Evolutionary conservation across 1,139 yeast species (phyloP).

Genomic region (Nakaseomyces sp.): DNA sequence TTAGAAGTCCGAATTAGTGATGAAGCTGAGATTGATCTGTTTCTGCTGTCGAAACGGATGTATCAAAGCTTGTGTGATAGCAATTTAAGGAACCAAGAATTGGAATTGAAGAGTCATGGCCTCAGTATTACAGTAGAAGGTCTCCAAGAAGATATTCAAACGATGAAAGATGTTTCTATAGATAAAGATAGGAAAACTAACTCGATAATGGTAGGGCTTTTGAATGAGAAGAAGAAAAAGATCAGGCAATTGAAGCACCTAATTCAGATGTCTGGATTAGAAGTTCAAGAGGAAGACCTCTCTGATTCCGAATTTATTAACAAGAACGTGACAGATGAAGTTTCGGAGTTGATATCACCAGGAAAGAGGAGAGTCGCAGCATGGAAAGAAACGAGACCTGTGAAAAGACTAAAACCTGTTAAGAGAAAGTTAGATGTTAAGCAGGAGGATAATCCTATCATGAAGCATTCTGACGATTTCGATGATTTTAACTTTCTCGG

Average conservation of each 20-base stretch:
- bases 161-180: constrained; percentile 12
- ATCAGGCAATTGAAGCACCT: constrained; percentile 16
- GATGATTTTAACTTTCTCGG: constrained; percentile 14
- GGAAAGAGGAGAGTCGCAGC: constrained; percentile 17
- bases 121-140: constrained; percentile 8
- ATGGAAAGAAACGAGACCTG: constrained; percentile 2
- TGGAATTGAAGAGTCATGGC: neutral
- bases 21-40: constrained; percentile 21
- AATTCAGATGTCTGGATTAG: neutral
- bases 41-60: constrained; percentile 16
- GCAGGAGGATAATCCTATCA: neutral
- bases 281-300: constrained; percentile 7
- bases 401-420: constrained; percentile 4
- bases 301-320: constrained; percentile 19
- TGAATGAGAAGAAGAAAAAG: constrained; percentile 25
- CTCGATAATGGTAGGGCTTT: constrained; percentile 15
- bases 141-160: constrained; percentile 10
- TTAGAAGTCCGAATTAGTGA: constrained; percentile 10
- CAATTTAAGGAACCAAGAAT: constrained; percentile 11
- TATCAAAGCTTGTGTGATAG: constrained; percentile 12
- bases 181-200: constrained; percentile 20
- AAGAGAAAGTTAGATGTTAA: constrained; percentile 6
- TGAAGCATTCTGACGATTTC: constrained; percentile 9
- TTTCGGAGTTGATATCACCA: constrained; percentile 22
- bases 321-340: constrained; percentile 14